Evolutionary conservation across 345 rosid genomes (phyloP).

Genomic region (Conringia planisiliqua): DNA sequence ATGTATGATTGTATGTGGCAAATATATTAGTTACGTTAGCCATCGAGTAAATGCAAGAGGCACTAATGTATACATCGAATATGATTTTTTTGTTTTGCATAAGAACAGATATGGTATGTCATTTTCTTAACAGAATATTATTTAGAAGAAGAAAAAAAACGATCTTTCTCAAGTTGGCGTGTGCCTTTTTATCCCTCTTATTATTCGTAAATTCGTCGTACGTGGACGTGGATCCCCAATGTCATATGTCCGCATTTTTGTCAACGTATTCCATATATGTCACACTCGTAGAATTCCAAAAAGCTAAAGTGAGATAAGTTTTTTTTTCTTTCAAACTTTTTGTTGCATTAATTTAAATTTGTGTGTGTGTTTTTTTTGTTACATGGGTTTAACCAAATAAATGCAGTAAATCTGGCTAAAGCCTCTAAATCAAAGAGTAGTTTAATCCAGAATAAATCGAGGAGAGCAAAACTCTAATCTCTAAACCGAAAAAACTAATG

Average conservation of each 20-base stretch:
- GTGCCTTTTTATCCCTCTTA: slow-evolving; percentile 4
- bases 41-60: slow-evolving; percentile 20
- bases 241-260: neutral
- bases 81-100: neutral
- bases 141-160: neutral
- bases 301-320: slow-evolving; percentile 8
- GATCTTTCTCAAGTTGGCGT: slow-evolving; percentile 16
- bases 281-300: neutral
- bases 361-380: too few species aligned
- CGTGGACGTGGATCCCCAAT: neutral
- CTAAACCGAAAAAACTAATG: too few species aligned
- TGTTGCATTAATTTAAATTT: too few species aligned
- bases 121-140: neutral
- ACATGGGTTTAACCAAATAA: too few species aligned
- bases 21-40: slow-evolving; percentile 1
- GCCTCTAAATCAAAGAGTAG: too few species aligned
- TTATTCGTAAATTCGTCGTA: slow-evolving; percentile 5
- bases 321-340: neutral
- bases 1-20: neutral
- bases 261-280: slow-evolving; percentile 21
- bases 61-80: slow-evolving; percentile 7
- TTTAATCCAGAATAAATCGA: too few species aligned
- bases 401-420: too few species aligned
- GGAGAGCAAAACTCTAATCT: too few species aligned
- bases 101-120: neutral